These are phyloP conservation scores for Umbelopsis isabellina DNA, from an alignment of 192 early-diverging fungal species.

Conservation along the genomic window DNA sequence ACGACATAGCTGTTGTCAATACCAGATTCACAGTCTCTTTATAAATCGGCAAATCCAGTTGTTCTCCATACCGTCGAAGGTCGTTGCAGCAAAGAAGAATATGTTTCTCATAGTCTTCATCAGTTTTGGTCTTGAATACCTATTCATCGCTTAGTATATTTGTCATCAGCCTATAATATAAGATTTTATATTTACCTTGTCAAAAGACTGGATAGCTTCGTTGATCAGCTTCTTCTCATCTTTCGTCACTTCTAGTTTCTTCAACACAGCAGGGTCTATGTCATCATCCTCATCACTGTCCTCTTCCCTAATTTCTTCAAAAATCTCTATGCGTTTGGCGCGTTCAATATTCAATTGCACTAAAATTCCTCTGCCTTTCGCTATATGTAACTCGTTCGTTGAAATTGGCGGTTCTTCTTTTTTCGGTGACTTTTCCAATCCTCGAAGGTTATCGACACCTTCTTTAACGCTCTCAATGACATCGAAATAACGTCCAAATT, in stretches of 20 bases:
- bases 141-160: neutral
- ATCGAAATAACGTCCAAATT: slow-evolving; percentile 29
- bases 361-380: slow-evolving; percentile 20
- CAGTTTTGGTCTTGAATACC: neutral
- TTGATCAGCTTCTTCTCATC: slow-evolving; percentile 28
- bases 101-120: slow-evolving; percentile 16
- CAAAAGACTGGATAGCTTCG: slow-evolving; percentile 21
- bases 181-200: slow-evolving; percentile 7
- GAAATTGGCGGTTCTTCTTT: neutral
- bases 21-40: neutral
- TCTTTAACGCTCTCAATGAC: slow-evolving; percentile 42
- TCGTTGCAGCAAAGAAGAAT: neutral
- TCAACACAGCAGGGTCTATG: slow-evolving; percentile 13
- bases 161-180: no score
- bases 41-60: slow-evolving; percentile 26
- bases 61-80: slow-evolving; percentile 26
- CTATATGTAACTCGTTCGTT: neutral
- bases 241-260: slow-evolving; percentile 23
- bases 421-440: neutral
- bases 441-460: slow-evolving; percentile 29
- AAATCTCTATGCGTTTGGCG: slow-evolving; percentile 6
- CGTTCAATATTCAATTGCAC: slow-evolving; percentile 16
- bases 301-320: slow-evolving; percentile 7
- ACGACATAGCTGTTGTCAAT: neutral
- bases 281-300: slow-evolving; percentile 31